These are phyloP conservation scores for Clonostachys chloroleuca DNA, from an alignment of 2,329 filamentous ascomycete genomes.

Conservation along the genomic window DNA sequence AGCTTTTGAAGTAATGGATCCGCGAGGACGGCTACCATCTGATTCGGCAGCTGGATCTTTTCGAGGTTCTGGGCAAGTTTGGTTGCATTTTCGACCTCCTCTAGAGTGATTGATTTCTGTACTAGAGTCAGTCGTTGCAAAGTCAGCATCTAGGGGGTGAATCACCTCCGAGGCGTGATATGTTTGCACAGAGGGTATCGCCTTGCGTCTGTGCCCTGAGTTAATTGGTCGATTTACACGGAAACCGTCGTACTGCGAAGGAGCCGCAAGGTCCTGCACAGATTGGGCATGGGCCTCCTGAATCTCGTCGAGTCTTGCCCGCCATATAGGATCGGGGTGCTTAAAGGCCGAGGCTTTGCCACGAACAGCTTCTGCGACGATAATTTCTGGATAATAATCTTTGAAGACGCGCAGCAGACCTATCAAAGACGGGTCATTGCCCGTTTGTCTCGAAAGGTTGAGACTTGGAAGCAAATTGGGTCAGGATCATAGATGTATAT, in stretches of 20 bases:
- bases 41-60: conserved; percentile 75
- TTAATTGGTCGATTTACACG: conserved; percentile 49
- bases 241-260: conserved; percentile 46
- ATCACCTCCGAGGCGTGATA: conserved; percentile 64
- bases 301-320: conserved; percentile 60
- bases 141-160: neutral
- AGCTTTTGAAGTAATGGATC: conserved; percentile 79
- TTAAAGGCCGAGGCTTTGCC: conserved; percentile 60
- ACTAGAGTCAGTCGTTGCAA: neutral
- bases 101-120: conserved; percentile 52
- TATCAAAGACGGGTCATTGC: conserved; percentile 69
- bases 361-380: conserved; percentile 64
- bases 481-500: neutral
- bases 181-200: conserved; percentile 69
- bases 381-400: conserved; percentile 86
- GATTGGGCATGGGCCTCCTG: conserved; percentile 53
- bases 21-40: conserved; percentile 71
- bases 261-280: conserved; percentile 25
- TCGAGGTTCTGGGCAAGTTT: conserved; percentile 71
- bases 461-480: conserved; percentile 31
- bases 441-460: conserved; percentile 52
- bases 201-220: conserved; percentile 20
- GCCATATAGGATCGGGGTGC: conserved; percentile 76
- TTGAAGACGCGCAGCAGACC: conserved; percentile 80
- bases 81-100: conserved; percentile 71